phyloP scores from a whole-genome alignment of 495 filamentous ascomycete genomes.

The Peziza echinospora region DNA sequence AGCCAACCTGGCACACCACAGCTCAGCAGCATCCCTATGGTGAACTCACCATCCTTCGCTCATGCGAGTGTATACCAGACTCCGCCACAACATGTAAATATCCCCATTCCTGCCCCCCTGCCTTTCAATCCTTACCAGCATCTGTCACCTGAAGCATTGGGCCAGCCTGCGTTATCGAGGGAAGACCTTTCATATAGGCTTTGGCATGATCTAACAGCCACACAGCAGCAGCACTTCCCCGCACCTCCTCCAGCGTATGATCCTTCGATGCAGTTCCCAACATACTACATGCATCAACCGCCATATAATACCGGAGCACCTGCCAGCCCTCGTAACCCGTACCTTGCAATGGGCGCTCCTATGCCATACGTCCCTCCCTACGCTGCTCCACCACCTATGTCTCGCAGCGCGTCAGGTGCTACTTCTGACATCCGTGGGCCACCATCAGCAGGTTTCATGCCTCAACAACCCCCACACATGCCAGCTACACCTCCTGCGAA shows the following conservation, averaged over 20 bases:
- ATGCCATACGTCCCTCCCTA: slow-evolving; percentile 3
- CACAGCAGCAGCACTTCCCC: neutral
- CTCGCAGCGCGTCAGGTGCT: neutral
- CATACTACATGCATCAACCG: neutral
- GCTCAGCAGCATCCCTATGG: neutral
- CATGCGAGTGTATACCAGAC: neutral
- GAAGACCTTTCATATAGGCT: too few relatives aligned
- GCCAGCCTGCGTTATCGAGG: neutral
- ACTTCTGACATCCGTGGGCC: neutral
- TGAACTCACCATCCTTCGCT: neutral
- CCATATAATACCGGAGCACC: neutral
- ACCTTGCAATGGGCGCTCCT: slow-evolving; percentile 10
- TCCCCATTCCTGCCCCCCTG: neutral
- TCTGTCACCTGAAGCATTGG: neutral
- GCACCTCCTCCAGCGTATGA: neutral
- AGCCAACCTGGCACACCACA: neutral
- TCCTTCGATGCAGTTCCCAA: neutral
- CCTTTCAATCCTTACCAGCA: neutral
- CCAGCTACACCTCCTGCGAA: neutral
- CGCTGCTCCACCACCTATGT: slow-evolving; percentile 4
- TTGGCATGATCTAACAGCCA: neutral
- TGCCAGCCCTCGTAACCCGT: neutral
- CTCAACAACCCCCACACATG: neutral
- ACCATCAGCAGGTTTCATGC: neutral
- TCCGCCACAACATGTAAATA: neutral